Conservation (phyloP, 371 early-diverging fungal species). For the Apophysomyces ossiformis region DNA sequence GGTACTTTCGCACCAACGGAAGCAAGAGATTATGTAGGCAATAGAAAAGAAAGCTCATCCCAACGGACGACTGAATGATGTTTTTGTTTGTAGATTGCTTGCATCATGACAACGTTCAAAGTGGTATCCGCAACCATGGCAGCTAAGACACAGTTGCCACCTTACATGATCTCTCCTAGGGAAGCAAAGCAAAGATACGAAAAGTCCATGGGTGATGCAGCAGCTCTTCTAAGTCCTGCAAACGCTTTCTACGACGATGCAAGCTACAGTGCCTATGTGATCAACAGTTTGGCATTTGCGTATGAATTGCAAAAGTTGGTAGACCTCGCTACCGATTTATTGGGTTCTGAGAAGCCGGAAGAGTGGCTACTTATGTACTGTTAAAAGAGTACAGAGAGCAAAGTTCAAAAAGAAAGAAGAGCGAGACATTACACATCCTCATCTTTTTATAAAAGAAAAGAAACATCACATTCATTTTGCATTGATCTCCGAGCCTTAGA, state of each 20-base stretch:
- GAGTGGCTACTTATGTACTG: conserved; percentile 37
- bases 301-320: conserved; percentile 38
- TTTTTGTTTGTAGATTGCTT: not conserved
- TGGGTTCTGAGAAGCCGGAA: conserved; percentile 46
- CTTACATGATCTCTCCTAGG: conserved; percentile 13
- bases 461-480: not conserved
- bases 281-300: conserved; percentile 39
- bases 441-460: not conserved
- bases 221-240: not conserved
- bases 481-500: conserved; percentile 10
- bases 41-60: conserved; percentile 38
- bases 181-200: conserved; percentile 10
- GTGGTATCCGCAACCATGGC: conserved; percentile 11
- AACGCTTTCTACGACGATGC: not conserved
- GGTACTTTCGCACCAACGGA: conserved; percentile 21
- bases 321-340: conserved; percentile 27
- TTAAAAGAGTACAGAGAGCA: not conserved
- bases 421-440: not conserved
- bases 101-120: conserved; percentile 13
- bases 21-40: conserved; percentile 39
- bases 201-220: not conserved
- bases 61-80: conserved; percentile 2
- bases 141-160: conserved; percentile 12
- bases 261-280: conserved; percentile 37
- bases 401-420: not conserved